Evolutionary conservation across 768 basidiomycete species (phyloP).

Genomic region (Lactarius sanguifluus): DNA sequence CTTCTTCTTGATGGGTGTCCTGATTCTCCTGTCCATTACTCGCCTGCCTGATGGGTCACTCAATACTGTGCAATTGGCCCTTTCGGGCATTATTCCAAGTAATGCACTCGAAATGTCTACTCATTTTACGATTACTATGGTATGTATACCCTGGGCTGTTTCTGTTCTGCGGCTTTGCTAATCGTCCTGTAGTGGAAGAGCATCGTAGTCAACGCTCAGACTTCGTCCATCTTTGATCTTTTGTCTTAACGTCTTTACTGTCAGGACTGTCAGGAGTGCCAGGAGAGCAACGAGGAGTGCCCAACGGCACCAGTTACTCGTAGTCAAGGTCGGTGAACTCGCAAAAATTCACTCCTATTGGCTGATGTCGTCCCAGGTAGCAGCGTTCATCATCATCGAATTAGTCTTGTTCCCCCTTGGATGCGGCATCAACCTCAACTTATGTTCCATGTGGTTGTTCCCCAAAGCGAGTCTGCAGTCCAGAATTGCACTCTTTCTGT

Average conservation of each 20-base stretch:
- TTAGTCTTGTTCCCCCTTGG: constrained; percentile 85
- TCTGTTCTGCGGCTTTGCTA: neutral
- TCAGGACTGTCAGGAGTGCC: constrained; percentile 71
- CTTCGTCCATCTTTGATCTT: constrained; percentile 40
- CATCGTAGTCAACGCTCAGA: constrained; percentile 3
- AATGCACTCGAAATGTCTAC: constrained; percentile 17
- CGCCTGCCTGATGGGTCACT: constrained; percentile 8
- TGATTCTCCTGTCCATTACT: constrained; percentile 45
- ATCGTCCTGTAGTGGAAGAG: constrained; percentile 7
- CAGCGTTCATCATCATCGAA: constrained; percentile 89
- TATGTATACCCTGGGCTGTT: constrained; percentile 22
- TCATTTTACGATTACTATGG: constrained; percentile 11
- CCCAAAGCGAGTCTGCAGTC: constrained; percentile 66
- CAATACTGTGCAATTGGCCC: constrained; percentile 8
- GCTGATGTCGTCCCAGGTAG: constrained; percentile 55
- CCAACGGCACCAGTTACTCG: constrained; percentile 78
- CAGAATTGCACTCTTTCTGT: constrained; percentile 62
- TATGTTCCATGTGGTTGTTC: constrained; percentile 86
- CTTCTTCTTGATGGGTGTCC: constrained; percentile 49
- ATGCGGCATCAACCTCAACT: constrained; percentile 81
- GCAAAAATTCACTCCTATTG: neutral
- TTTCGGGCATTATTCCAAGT: constrained; percentile 8
- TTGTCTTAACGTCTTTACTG: constrained; percentile 73
- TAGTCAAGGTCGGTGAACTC: constrained; percentile 65
- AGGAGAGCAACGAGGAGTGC: constrained; percentile 69